A percentile compares a stretch with the other conserved stretches of the same genome.
Conservation (phyloP, 495 filamentous ascomycete species). For the Xylaria cubensis region DNA sequence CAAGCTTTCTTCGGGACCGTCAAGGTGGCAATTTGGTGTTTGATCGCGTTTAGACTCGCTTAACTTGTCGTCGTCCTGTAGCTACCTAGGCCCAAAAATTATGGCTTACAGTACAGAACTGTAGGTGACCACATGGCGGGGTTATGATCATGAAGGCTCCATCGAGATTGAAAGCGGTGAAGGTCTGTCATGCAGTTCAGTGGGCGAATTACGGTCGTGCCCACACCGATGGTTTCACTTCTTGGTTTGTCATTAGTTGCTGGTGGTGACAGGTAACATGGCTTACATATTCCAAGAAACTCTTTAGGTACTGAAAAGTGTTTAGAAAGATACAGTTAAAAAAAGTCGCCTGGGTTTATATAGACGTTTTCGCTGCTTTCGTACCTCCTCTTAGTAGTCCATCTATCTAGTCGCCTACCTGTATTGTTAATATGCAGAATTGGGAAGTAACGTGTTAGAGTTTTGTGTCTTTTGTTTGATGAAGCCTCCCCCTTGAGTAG, state of each 20-base stretch:
- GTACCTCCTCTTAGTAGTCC: neutral
- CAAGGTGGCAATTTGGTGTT: neutral
- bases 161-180: constrained; percentile 5
- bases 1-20: neutral
- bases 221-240: neutral
- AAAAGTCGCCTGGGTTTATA: neutral
- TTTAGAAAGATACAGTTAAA: neutral
- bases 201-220: neutral
- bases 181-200: neutral
- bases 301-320: neutral
- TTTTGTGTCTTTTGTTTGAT: neutral
- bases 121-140: neutral
- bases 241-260: neutral
- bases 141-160: neutral
- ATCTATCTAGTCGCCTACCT: neutral
- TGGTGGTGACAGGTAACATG: neutral
- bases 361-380: neutral
- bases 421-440: neutral
- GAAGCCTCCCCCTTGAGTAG: neutral
- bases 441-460: neutral
- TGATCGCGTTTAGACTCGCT: neutral
- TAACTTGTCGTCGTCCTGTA: neutral
- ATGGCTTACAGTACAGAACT: neutral
- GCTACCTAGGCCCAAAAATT: neutral
- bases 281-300: neutral